These are phyloP conservation scores for Globisporangium megalacanthum DNA, from an alignment of 352 stramenopile genomes.

Conservation along the genomic window DNA sequence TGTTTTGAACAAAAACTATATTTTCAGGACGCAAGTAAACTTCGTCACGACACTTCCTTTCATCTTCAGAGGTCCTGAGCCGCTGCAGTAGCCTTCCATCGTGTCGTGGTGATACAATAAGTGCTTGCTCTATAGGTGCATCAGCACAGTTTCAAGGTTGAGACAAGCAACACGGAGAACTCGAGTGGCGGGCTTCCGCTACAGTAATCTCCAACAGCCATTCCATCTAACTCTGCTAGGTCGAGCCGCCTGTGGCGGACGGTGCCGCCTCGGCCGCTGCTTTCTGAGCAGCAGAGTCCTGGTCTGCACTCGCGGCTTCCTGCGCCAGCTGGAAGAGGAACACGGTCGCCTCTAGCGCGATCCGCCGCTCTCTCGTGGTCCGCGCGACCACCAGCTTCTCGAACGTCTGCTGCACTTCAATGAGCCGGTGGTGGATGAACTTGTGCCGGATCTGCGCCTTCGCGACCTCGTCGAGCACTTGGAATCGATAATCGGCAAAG, in stretches of 20 bases:
- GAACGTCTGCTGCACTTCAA: slow-evolving; percentile 63
- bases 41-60: too few species aligned
- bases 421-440: slow-evolving; percentile 54
- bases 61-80: too few species aligned
- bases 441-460: slow-evolving; percentile 36
- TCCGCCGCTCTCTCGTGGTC: slow-evolving; percentile 37
- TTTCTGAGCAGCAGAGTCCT: slow-evolving; percentile 3
- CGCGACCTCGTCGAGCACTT: slow-evolving; percentile 35
- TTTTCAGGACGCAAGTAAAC: too few species aligned
- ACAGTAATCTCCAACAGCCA: not conserved
- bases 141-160: too few species aligned
- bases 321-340: slow-evolving; percentile 67
- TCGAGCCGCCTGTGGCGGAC: not conserved
- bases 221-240: slow-evolving; percentile 1
- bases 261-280: slow-evolving; percentile 6
- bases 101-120: too few species aligned
- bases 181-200: not conserved
- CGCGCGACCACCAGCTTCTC: slow-evolving; percentile 56
- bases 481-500: slow-evolving; percentile 39
- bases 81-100: too few species aligned
- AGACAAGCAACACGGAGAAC: not conserved
- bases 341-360: slow-evolving; percentile 51
- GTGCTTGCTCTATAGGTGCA: too few species aligned
- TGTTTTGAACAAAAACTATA: too few species aligned
- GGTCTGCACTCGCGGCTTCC: slow-evolving; percentile 16